Evolutionary conservation across 2,329 filamentous ascomycete species (phyloP).

Genomic region (Neonectria coccinea): DNA sequence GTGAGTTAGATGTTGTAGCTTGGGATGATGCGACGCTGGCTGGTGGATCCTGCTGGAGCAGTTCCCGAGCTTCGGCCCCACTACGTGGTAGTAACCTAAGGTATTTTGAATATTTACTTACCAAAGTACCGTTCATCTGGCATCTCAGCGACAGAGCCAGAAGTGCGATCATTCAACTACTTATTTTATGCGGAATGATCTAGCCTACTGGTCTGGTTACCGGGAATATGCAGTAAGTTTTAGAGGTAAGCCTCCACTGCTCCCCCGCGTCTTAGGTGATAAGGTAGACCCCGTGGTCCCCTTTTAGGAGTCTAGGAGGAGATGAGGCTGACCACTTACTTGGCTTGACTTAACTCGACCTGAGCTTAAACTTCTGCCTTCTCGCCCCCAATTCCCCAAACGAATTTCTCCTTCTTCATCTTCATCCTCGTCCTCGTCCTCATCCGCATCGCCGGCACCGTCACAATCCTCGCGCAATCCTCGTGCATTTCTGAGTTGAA

Average conservation of each 20-base stretch:
- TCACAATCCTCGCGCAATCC: neutral
- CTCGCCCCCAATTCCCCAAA: neutral
- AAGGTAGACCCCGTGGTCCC: neutral
- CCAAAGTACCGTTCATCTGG: too few relatives aligned
- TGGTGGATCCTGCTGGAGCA: neutral
- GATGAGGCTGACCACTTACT: conserved; percentile 6
- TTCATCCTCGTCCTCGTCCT: neutral
- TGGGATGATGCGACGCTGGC: neutral
- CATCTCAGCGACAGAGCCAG: neutral
- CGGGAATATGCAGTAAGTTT: too few relatives aligned
- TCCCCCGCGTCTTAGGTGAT: neutral
- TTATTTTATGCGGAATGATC: neutral
- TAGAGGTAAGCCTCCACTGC: neutral
- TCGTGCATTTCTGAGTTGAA: neutral
- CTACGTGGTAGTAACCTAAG: too few relatives aligned
- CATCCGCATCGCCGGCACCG: neutral
- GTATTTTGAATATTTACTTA: too few relatives aligned
- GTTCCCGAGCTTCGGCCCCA: neutral
- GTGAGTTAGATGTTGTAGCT: neutral
- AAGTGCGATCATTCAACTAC: neutral
- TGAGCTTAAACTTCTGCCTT: neutral
- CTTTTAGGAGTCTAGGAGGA: neutral
- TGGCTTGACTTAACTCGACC: neutral
- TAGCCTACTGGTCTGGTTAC: too few relatives aligned
- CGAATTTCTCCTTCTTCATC: too few relatives aligned